A percentile compares a stretch with the other conserved stretches of the same genome.
Conservation (phyloP, 1,284 basidiomycete species). For the Tausonia pullulans region DNA sequence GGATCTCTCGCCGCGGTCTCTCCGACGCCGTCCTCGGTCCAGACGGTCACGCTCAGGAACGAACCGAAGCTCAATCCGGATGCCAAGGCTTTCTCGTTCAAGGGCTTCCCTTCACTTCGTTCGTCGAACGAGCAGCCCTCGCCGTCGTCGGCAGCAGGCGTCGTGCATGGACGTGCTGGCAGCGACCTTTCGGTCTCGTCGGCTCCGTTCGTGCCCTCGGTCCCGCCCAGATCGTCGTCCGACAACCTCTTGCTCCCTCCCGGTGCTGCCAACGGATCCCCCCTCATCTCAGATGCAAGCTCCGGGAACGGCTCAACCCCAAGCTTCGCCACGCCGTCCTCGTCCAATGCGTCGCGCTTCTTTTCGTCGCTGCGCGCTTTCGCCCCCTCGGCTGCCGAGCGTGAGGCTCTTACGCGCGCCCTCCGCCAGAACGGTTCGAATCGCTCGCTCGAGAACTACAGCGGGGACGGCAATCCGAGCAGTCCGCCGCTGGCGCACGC, state of each 20-base stretch:
- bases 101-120: not conserved
- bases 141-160: conserved; percentile 21
- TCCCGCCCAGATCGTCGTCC: not conserved
- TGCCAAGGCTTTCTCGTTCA: conserved; percentile 60
- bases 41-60: too few relatives aligned
- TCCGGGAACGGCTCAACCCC: not conserved
- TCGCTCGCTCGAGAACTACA: not conserved
- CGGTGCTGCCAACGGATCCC: too few relatives aligned
- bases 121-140: conserved; percentile 32
- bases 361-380: conserved; percentile 48
- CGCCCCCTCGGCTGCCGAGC: conserved; percentile 67
- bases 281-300: too few relatives aligned
- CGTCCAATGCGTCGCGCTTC: conserved; percentile 17
- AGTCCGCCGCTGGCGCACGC: not conserved
- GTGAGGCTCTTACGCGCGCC: conserved; percentile 46
- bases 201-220: conserved; percentile 18
- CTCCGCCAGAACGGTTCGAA: not conserved
- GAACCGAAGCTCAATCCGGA: conserved; percentile 52
- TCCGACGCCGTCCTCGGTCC: not conserved
- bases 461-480: not conserved
- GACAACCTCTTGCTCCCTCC: not conserved
- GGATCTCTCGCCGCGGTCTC: not conserved
- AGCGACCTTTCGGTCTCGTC: conserved; percentile 40
- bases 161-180: too few relatives aligned
- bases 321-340: conserved; percentile 5